Evolutionary conservation across 495 filamentous ascomycete species (phyloP), one percentile per base, ranked within the genome.

Genomic region (Neurospora sp.): DNA sequence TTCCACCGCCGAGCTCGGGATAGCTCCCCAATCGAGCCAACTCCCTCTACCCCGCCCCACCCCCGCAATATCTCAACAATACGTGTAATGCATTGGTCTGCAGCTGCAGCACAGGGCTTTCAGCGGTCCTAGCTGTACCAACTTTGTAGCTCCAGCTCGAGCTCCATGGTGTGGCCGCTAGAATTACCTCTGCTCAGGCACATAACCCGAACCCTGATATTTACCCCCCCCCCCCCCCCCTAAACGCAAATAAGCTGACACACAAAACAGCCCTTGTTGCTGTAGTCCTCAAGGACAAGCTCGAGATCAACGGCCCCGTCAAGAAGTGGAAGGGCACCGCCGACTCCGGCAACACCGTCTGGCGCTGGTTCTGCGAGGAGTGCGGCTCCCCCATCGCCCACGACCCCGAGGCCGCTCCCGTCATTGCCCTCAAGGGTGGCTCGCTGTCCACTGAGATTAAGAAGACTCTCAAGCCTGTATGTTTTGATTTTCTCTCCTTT

Each of bases 331-430:
- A 87, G 35, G 85, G 86, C 75, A 81, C 75, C 37, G 89, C 86
- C 69, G 80, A 77, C 72, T 89, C 87, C 4, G 89, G 89, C 76
- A 82, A 87, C 53, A 77, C 83, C 70, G 89, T 91, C 59, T 87
- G 88, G 83, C 89, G 90, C 68, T 80, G 89, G 81, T 91, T 91
- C 86, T 91, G 90, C 86, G 82, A 81, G 70, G 88, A 90, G 76
- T 91, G 90, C 81, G 90, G 90, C 70, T 90, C 88, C 5, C 89
- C 89, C 71, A 90, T 91, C 77, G 89, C 89, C 47, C 90, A 91
- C 78, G 89, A 90, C 77, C 90, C 89, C 16, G 89, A 91, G 68
- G 88, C 86, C 16, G 90, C 89, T 20, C 89, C 89, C 41, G 83
- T 91, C 80, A 90, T 91, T 76, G 90, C 89, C 68, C 79, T 91